Evolutionary conservation across 2,329 filamentous ascomycete species (phyloP), one percentile per base, ranked within the genome.

Genomic region (Neonectria punicea): DNA sequence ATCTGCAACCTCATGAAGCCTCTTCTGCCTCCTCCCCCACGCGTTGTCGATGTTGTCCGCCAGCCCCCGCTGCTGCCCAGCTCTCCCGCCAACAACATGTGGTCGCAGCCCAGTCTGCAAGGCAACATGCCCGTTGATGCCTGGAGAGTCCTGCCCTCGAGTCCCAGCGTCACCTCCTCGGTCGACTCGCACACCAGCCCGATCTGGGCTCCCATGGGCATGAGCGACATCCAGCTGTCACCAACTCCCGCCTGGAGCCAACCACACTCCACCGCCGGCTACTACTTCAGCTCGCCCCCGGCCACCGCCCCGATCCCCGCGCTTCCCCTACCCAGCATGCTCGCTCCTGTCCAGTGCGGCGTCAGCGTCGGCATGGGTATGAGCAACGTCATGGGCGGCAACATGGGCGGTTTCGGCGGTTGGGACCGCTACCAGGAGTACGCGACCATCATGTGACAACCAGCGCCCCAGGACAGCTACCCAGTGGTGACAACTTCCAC

Each of bases 141-240:
- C 61, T 98, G 95, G 95, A 93, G 92, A 79, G 90, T 98, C 71
- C 85, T 98, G 60, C 92, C 94, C 51, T 98, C 95, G 59, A 97
- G 93, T 75, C 93, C 94, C 56, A 93, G 90, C 79, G 89, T 93
- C 57, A 89, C 92, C 44, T 90, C 92, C 7, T 91, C 91, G 59
- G 86, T 86, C 77, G 93, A 96, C 77, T 90, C 90, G 41, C 76
- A 87, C 74, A 86, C 87, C 74, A 86, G 89, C 63, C 87, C 89
- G 56, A 87, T 95, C 78, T 98, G 94, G 94, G 88, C 91, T 67
- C 90, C 87, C 77, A 90, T 97, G 84, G 86, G 86, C 75, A 85
- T 97, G 82, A 89, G 86, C 78, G 91, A 94, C 65, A 85, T 91
- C 58, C 89, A 92, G 73, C 82, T 96, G 44, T 96, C 93, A 58